Percentiles rank a stretch among this genome's conserved stretches.
Conservation (phyloP, 768 basidiomycete genomes). For the Pleurotus citrinopileatus region DNA sequence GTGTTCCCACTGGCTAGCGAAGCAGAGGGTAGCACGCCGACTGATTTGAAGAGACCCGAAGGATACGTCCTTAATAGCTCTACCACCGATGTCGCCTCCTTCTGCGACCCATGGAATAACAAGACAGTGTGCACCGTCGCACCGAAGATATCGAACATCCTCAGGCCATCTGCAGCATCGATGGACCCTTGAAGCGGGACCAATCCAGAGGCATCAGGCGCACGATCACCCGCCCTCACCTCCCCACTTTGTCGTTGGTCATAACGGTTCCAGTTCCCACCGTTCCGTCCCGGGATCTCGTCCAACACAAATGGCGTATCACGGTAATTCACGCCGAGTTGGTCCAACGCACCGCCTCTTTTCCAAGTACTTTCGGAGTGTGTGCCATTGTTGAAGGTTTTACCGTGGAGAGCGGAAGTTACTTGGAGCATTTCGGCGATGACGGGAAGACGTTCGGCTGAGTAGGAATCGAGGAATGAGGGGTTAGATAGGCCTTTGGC, state of each 20-base stretch:
- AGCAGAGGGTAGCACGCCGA: neutral
- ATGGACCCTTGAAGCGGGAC: neutral
- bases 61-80: constrained; percentile 1
- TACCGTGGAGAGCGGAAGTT: constrained; percentile 28
- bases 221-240: constrained; percentile 7
- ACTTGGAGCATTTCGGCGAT: constrained; percentile 42
- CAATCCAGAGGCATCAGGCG: constrained; percentile 11
- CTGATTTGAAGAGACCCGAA: neutral
- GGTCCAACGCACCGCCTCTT: constrained; percentile 13
- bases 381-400: constrained; percentile 17
- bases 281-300: constrained; percentile 16
- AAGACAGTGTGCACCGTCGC: constrained; percentile 10
- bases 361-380: constrained; percentile 4
- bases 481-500: constrained; percentile 30
- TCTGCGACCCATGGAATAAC: neutral
- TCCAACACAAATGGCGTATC: constrained; percentile 22
- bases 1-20: neutral
- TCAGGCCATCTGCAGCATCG: neutral
- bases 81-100: neutral
- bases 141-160: constrained; percentile 9
- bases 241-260: constrained; percentile 16
- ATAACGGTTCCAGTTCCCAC: constrained; percentile 14
- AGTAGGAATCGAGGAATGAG: constrained; percentile 38
- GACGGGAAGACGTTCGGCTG: constrained; percentile 42
- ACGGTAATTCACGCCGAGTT: constrained; percentile 28